Evolutionary conservation across 2,329 filamentous ascomycete genomes (phyloP), one percentile per base, ranked within the genome.

Genomic region (Aschersonia sp.): DNA sequence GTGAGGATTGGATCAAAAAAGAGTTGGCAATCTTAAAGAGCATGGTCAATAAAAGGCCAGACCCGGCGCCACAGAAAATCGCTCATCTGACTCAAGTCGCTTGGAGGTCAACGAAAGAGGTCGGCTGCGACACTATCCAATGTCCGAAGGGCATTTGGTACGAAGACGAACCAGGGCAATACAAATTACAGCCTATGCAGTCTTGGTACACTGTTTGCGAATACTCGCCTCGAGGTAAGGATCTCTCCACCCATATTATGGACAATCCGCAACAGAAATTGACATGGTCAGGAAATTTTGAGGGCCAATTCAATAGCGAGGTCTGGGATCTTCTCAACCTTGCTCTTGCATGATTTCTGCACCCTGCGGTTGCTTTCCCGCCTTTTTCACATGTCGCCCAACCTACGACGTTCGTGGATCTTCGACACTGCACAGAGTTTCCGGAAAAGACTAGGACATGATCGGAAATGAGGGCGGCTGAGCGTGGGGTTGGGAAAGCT

Each of bases 141-240:
- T 85, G 82, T 66, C 56, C 63, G 9, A 58, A 66, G 38, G 73
- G 74, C 49, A 74, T 68, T 35, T n/a, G n/a, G n/a, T n/a, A n/a
- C n/a, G n/a, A n/a, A n/a, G n/a, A n/a, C n/a, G n/a, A n/a, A n/a
- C n/a, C n/a, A n/a, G n/a, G n/a, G n/a, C n/a, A n/a, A n/a, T n/a
- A n/a, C n/a, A n/a, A n/a, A 74, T 68, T 35, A 20, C 20, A 20
- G 20, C 20, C 20, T 54, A 64, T 79, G 70, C 73, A 72, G 40
- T 67, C 80, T n/a, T 80, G 77, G 67, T 88, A 79, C 72, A 89
- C 85, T 31, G 87, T 94, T 58, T 95, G 88, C 82, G 91, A 95
- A 76, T 95, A 95, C 71, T 70, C 68, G 55, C 74, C 80, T 52
- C 69, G 79, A 53, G 88, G 86, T 85, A 78, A 65, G 78, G 31